phyloP scores from a whole-genome alignment of 495 filamentous ascomycete genomes.

The Niebla homalea region DNA sequence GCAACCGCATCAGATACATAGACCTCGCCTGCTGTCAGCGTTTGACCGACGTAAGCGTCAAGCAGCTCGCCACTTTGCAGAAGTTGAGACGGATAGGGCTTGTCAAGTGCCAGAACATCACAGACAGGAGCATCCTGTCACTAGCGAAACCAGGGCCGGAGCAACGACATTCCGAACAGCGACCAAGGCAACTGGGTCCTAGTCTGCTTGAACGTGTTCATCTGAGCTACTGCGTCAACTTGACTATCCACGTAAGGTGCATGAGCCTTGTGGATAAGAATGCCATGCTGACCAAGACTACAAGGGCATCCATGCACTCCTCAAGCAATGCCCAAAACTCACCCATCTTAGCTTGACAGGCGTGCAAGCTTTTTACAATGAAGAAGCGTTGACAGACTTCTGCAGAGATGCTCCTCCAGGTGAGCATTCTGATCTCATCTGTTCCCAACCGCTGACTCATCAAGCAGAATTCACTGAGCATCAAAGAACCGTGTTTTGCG shows the following conservation, averaged over 20 bases:
- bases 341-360: conserved; percentile 95
- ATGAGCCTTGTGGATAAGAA: conserved; percentile 6
- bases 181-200: conserved; percentile 33
- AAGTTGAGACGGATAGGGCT: conserved; percentile 89
- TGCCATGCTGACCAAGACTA: conserved; percentile 10
- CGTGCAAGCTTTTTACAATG: conserved; percentile 68
- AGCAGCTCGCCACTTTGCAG: conserved; percentile 68
- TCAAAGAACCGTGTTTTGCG: conserved; percentile 90
- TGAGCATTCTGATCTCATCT: conserved; percentile 19
- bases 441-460: conserved; percentile 17
- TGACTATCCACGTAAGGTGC: conserved; percentile 61
- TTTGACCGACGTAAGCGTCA: conserved; percentile 79
- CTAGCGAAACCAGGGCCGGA: conserved; percentile 48
- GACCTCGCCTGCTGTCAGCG: conserved; percentile 90
- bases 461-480: conserved; percentile 82
- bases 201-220: conserved; percentile 81
- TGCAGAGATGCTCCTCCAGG: conserved; percentile 75
- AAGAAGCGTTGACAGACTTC: conserved; percentile 62
- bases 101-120: conserved; percentile 85
- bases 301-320: conserved; percentile 78
- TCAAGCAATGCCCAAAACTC: conserved; percentile 81
- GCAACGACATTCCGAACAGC: conserved; percentile 7
- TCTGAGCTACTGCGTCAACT: conserved; percentile 81
- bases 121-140: conserved; percentile 74
- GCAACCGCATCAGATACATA: conserved; percentile 94